Base-by-base conservation (phyloP, 495 filamentous ascomycete species). In the Penicillium tannophilum region DNA sequence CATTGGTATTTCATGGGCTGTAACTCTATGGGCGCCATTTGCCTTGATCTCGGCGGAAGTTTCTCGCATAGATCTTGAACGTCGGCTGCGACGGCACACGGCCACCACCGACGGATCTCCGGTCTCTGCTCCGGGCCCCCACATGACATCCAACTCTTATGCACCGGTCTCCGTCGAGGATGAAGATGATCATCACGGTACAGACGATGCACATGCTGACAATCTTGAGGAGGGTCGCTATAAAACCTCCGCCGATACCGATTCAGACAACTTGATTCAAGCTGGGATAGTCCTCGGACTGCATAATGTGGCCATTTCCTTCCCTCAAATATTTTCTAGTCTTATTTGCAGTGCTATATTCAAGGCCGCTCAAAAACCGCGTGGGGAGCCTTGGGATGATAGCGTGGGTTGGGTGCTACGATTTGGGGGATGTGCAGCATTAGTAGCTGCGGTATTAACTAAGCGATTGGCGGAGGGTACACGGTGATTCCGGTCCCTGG, bases 1-100 rank as follows among this genome's bases (percentile, higher is more conserved):
- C 12, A 82, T 95, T 58, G 92, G 92, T 17, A 85, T 97, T 55
- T 89, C 87, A 12, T 97, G 92, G 92, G 91, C 92, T 23, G 74
- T 96, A 51, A 90, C 91, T 19, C 80, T 92, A 31, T 97, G 92
- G 92, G 92, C 90, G 0, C 92, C 92, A 0, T 97, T 93, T 78
- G 92, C 92, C 36, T 86, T 97, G 61, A 96, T 97, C 65, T 88
- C 88, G 49, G 88, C 89, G 35, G 92, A 97, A 73, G 90, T 97
- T 43, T 85, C 85, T 49, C 87, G 87, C 52, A 85, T 90, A 31
- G 90, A 96, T 65, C 83, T 87, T 48, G 76, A 88, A 20, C 80
- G 86, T 49, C 86, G 89, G 20, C 72, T 80, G 19, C 78, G 76
- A 16, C 77, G 67, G 14, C 72, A 71, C 24, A 52, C 39, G 14